Conservation (phyloP, 2,329 filamentous ascomycete genomes). For the Fusarium euwallaceae region DNA sequence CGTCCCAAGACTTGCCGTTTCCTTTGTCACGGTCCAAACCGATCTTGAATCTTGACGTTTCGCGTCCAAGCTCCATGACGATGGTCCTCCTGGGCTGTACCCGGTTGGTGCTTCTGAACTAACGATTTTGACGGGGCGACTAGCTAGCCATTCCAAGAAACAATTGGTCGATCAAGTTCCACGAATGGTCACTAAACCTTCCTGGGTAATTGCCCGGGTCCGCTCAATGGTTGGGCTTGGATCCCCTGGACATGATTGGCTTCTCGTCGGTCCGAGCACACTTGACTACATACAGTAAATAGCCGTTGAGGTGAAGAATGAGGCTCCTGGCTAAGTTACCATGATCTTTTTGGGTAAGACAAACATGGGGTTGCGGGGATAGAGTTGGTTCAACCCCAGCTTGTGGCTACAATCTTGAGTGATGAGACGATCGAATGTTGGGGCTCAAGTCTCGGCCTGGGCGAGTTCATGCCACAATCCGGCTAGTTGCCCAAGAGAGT, state of each 20-base stretch:
- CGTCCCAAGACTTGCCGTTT: not conserved
- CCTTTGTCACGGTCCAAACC: not conserved
- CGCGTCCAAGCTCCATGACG: not conserved
- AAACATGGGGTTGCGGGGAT: conserved; percentile 1
- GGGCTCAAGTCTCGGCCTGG: not conserved
- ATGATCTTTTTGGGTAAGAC: not conserved
- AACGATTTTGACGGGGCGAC: not conserved
- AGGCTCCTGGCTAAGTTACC: not conserved
- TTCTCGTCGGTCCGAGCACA: not conserved
- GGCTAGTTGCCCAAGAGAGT: not conserved
- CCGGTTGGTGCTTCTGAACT: not conserved
- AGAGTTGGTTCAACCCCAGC: not conserved
- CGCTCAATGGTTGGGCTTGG: not conserved
- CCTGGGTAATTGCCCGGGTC: not conserved
- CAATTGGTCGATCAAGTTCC: not conserved
- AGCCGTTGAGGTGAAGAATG: not conserved
- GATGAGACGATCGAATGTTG: not conserved
- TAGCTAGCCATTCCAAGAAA: not conserved
- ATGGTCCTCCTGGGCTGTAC: not conserved
- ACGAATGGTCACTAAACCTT: not conserved
- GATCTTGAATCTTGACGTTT: not conserved
- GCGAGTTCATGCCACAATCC: not conserved
- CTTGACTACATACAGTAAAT: not conserved
- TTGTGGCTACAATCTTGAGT: not conserved
- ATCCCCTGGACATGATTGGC: not conserved